These are phyloP conservation scores for Scytalidium sp. DNA, from an alignment of 2,329 filamentous ascomycete species.

Conservation along the genomic window DNA sequence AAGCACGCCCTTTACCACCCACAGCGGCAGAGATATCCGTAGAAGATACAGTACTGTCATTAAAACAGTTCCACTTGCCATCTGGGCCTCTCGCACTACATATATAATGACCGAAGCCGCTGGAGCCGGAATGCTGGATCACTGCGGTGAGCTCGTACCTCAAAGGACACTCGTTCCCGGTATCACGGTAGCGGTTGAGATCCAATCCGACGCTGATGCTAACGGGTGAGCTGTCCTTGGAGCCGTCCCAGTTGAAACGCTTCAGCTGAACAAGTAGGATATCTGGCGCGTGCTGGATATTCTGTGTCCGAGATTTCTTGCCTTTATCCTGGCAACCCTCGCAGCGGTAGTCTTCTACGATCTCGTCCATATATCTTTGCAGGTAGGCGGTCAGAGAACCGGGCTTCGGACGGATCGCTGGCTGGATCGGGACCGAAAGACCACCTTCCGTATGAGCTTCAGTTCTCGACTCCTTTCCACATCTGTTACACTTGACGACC, in stretches of 20 bases:
- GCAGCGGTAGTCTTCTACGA: slow-evolving; percentile 22
- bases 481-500: slow-evolving; percentile 20
- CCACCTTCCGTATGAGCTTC: slow-evolving; percentile 18
- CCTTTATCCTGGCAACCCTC: slow-evolving; percentile 16
- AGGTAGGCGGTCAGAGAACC: slow-evolving; percentile 19
- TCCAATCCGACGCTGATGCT: slow-evolving; percentile 18
- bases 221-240: slow-evolving; percentile 17
- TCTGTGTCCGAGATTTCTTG: slow-evolving; percentile 10
- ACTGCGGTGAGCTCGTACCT: slow-evolving; percentile 27
- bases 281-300: slow-evolving; percentile 21
- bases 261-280: slow-evolving; percentile 24
- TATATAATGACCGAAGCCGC: slow-evolving; percentile 17
- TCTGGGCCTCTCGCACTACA: slow-evolving; percentile 10
- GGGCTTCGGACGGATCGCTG: slow-evolving; percentile 6
- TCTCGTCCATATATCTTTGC: slow-evolving; percentile 17
- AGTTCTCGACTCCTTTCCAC: slow-evolving; percentile 18
- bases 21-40: background rate
- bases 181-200: slow-evolving; percentile 17
- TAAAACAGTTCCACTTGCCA: slow-evolving; percentile 14
- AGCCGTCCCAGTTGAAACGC: slow-evolving; percentile 18
- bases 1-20: background rate
- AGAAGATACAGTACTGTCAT: slow-evolving; percentile 10
- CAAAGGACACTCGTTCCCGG: slow-evolving; percentile 7
- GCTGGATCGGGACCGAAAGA: slow-evolving; percentile 23
- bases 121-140: slow-evolving; percentile 22